Evolutionary conservation across 2,329 filamentous ascomycete genomes (phyloP).

Genomic region (Elsinoe ampelina): DNA sequence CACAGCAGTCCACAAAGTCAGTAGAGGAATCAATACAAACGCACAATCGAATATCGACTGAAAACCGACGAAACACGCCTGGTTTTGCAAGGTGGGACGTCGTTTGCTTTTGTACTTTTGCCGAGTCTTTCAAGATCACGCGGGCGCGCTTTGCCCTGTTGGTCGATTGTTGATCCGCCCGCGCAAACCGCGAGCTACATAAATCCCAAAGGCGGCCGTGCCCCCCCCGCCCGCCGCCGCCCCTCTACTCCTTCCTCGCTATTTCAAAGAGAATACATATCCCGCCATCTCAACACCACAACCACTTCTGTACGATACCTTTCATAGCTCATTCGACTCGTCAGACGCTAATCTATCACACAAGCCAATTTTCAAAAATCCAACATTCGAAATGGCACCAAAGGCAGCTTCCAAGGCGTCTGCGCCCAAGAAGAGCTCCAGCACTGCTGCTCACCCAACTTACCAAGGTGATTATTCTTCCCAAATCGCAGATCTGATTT

Average conservation of each 20-base stretch:
- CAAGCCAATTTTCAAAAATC: conserved; percentile 8
- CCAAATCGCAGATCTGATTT: conserved; percentile 24
- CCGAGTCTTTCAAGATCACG: conserved; percentile 1
- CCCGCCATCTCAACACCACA: conserved; percentile 7
- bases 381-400: conserved; percentile 48
- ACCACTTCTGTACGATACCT: conserved; percentile 14
- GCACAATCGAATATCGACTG: not conserved
- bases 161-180: not conserved
- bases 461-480: conserved; percentile 52
- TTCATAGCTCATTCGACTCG: conserved; percentile 28
- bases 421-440: conserved; percentile 50
- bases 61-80: not conserved
- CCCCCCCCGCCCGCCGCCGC: not conserved
- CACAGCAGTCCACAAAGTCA: not conserved
- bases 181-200: not conserved
- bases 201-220: not conserved
- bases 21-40: not conserved
- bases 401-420: conserved; percentile 46
- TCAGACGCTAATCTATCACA: conserved; percentile 23
- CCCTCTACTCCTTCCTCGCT: conserved; percentile 7
- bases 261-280: conserved; percentile 9
- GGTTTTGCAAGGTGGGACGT: not conserved
- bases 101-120: not conserved
- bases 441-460: conserved; percentile 48
- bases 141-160: not conserved